Percentiles rank a stretch among this genome's conserved stretches.
phyloP scores from a whole-genome alignment of 2,329 filamentous ascomycete species.

The Fusarium sp. region DNA sequence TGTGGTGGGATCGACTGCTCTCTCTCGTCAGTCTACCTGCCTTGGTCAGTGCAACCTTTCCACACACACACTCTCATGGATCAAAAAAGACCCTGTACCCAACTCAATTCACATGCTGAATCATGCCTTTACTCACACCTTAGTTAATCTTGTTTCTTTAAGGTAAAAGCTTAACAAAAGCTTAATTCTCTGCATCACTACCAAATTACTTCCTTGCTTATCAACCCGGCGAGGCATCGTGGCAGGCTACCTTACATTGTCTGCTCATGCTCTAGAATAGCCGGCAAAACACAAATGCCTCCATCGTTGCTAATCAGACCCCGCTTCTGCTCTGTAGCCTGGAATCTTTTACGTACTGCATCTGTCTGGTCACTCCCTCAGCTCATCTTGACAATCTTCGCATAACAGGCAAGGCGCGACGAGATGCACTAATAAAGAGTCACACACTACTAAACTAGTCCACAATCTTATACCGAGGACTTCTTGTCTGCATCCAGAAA shows the following conservation, averaged over 20 bases:
- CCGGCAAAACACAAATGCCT: constrained; percentile 5
- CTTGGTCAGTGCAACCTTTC: neutral
- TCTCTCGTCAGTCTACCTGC: neutral
- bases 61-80: neutral
- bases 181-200: constrained; percentile 7
- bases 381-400: constrained; percentile 9
- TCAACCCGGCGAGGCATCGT: neutral
- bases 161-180: constrained; percentile 19
- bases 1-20: neutral
- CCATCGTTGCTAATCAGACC: constrained; percentile 1
- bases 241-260: neutral
- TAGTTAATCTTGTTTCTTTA: neutral
- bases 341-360: constrained; percentile 20
- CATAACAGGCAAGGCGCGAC: neutral
- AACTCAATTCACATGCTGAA: constrained; percentile 19
- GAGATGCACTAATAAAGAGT: neutral
- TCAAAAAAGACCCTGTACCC: constrained; percentile 3
- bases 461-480: neutral
- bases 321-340: constrained; percentile 17
- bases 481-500: constrained; percentile 11
- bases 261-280: neutral
- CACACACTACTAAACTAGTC: neutral
- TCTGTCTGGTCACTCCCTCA: constrained; percentile 1
- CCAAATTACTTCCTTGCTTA: neutral
- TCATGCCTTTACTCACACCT: neutral